A percentile compares a stretch with the other conserved stretches of the same genome.
phyloP scores from a whole-genome alignment of 371 early-diverging fungal species.

The Mucor mucedo region DNA sequence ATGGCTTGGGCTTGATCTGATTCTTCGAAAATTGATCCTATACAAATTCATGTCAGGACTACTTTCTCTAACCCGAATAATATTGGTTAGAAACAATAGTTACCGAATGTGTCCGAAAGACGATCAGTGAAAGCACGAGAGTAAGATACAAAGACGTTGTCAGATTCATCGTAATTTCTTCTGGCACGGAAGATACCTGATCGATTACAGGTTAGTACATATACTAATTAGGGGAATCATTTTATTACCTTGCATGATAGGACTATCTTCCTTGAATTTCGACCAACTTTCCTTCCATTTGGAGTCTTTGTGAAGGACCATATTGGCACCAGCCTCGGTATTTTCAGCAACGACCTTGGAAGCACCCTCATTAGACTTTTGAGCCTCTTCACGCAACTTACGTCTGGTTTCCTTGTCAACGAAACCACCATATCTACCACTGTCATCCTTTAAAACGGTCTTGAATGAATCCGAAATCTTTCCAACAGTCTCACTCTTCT shows the following conservation, averaged over 20 bases:
- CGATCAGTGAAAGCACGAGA: slow-evolving; percentile 82
- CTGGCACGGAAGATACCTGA: slow-evolving; percentile 76
- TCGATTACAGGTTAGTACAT: background rate
- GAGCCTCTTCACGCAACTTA: slow-evolving; percentile 63
- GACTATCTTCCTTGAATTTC: slow-evolving; percentile 89
- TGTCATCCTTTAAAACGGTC: slow-evolving; percentile 76
- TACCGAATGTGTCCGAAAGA: slow-evolving; percentile 74
- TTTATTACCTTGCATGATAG: slow-evolving; percentile 77
- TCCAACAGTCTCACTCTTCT: slow-evolving; percentile 76
- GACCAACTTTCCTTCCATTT: slow-evolving; percentile 93
- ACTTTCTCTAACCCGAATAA: background rate
- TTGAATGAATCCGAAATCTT: slow-evolving; percentile 73
- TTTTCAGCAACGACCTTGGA: slow-evolving; percentile 47
- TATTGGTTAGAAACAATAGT: background rate
- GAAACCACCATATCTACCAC: slow-evolving; percentile 80
- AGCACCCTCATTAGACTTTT: slow-evolving; percentile 30
- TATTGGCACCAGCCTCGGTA: slow-evolving; percentile 80
- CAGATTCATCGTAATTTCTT: slow-evolving; percentile 87
- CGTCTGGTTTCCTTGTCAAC: slow-evolving; percentile 72
- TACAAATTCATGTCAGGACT: background rate
- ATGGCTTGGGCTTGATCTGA: slow-evolving; percentile 94
- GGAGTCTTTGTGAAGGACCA: slow-evolving; percentile 91
- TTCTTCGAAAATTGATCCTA: slow-evolving; percentile 84
- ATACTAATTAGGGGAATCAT: background rate
- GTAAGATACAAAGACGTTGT: slow-evolving; percentile 85